Evolutionary conservation across 371 early-diverging fungal species (phyloP), one percentile per base, ranked within the genome.

Genomic region (Apophysomyces ossiformis): DNA sequence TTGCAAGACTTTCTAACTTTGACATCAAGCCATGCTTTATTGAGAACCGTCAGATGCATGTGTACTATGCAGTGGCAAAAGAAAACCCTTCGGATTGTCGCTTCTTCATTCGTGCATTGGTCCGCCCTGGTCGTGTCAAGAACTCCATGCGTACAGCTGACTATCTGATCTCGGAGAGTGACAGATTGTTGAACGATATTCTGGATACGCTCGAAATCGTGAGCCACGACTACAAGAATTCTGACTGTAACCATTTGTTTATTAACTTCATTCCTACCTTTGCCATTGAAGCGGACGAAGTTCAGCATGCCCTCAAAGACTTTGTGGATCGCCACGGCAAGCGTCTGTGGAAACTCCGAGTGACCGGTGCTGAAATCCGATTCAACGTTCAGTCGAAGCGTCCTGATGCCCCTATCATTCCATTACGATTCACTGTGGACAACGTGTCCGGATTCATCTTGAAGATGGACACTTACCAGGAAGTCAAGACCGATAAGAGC

Each of bases 191-290:
- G 70, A 94, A 84, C 69, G 98, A 96, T 71, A 95, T 96, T 73
- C 73, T 99, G 70, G 96, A 97, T 74, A 90, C 96, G 0, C 83
- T 99, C 44, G 99, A 98, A 78, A 89, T 99, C 59, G 92, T 97
- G 37, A 85, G 89, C 50, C 88, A 91, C 32, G 86, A 90, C 66
- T 88, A 94, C 80, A 93, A 95, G 76, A 96, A 96, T 85, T 93
- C 93, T 35, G 98, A 98, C 81, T 96, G 97, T 86, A 98, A 98
- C 85, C 99, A 99, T 69, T 74, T 99, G 81, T 97, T 97, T 76
- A 92, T 99, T 82, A 95, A 95, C 90, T 97, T 97, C 69, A 90
- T 98, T 73, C 98, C 98, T 9, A 94, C 93, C 18, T 97, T 97
- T 87, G 88, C 92, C 68, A 78, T 98, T 67, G 94, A 94, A 69